A percentile compares a stretch with the other conserved stretches of the same genome.
phyloP scores from a whole-genome alignment of 192 early-diverging fungal species.

The Linnemannia elongata region DNA sequence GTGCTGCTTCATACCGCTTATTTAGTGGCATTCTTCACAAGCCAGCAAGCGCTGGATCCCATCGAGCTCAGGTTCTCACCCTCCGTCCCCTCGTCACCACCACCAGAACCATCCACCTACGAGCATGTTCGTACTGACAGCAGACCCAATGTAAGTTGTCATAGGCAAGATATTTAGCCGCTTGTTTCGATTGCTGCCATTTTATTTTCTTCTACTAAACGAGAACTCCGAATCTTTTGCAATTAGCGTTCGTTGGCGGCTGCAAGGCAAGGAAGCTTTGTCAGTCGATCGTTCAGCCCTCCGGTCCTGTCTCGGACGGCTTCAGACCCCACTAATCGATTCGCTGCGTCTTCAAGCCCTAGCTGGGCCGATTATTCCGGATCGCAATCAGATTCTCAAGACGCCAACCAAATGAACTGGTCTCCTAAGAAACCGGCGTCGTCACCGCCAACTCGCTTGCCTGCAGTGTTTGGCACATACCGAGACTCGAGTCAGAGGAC shows the following conservation, averaged over 20 bases:
- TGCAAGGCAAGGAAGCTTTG: not conserved
- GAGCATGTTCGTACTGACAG: not conserved
- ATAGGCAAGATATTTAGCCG: not conserved
- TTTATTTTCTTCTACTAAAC: not conserved
- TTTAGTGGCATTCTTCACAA: constrained; percentile 7
- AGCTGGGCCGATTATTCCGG: not conserved
- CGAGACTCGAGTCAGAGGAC: constrained; percentile 8
- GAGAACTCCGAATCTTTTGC: not conserved
- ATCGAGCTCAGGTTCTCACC: constrained; percentile 12
- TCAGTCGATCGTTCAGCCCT: not conserved
- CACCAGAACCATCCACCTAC: not conserved
- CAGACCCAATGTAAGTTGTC: not conserved
- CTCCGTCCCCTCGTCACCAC: not conserved
- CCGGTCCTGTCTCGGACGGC: not conserved
- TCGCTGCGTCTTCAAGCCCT: not conserved
- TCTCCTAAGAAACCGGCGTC: constrained; percentile 24
- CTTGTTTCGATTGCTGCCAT: not conserved
- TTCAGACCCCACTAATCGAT: not conserved
- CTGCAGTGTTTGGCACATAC: constrained; percentile 43
- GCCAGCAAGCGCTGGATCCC: constrained; percentile 18
- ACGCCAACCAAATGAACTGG: constrained; percentile 37
- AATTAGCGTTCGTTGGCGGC: not conserved
- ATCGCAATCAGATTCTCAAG: constrained; percentile 18
- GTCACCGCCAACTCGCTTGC: not conserved
- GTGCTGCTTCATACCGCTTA: not conserved